Base-by-base conservation (phyloP, 345 rosid species). In the Erodium maritimum region DNA sequence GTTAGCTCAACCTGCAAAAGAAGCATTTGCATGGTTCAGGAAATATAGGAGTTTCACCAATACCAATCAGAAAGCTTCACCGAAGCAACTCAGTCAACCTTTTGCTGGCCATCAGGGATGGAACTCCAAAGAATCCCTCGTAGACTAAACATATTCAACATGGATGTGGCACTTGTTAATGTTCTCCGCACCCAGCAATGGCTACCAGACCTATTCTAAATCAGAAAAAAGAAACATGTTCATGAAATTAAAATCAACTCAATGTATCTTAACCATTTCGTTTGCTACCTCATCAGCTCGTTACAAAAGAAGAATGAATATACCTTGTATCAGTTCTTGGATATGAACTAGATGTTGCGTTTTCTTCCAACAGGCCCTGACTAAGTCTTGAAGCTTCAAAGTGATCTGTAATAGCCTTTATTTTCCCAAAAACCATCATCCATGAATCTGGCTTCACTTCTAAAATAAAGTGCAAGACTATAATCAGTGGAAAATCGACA, bases 71-170 rank as follows among this genome's bases (percentile, higher is more conserved):
- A 18, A 51, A 69, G 54, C 14, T 10, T 21, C 19, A 50, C 33
- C 61, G 66, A 16, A 67, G 46, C 9, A 54, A 48, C 24, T 53
- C 52, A 20, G 60, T 29, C 21, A 72, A 93, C 96, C 96, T 93
- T 93, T 51, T 85, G 79, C 80, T 78, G 86, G 53, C 85, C 86
- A 68, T 72, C 75, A 1, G 65, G 48, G 60, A 76, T 65, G 23
- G 88, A 83, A 45, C 68, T 67, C 99, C 99, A 89, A 11, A 91
- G 86, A 52, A 89, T 75, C 34, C 96, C 77, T 4, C 75, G 85
- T 20, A 85, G 69, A 68, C 76, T 79, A 76, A 93, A 85, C 65
- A 87, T 10, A 57, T 85, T 93, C 80, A 87, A 70, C 96, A 87
- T 93, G 59, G 65, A 53, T 52, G 83, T 86, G 22, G 86, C 88